Evolutionary conservation across 176 grass and related monocot genomes (phyloP).

Genomic region (Zea mays): Zm-B73-REFERENCE-NAM-5.0 NC_050100.1:218568001-218568500

Average conservation of each 20-base stretch:
- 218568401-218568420: constrained; percentile 50
- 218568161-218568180: background rate
- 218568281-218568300: constrained; percentile 62
- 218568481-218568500: constrained; percentile 58
- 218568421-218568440: constrained; percentile 36
- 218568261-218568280: constrained; percentile 41
- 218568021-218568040: too few relatives aligned
- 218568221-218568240: constrained; percentile 25
- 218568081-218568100: too few relatives aligned
- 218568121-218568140: background rate
- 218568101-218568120: too few relatives aligned
- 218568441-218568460: constrained; percentile 38
- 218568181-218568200: constrained; percentile 14
- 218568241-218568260: constrained; percentile 40
- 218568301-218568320: constrained; percentile 31
- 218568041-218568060: too few relatives aligned
- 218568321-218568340: constrained; percentile 46
- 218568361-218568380: constrained; percentile 54
- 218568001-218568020: too few relatives aligned
- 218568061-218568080: too few relatives aligned
- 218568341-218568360: constrained; percentile 76
- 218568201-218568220: background rate
- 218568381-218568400: constrained; percentile 52
- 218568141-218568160: background rate
- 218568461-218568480: constrained; percentile 33